A percentile compares a stretch with the other conserved stretches of the same genome.
Evolutionary conservation across 2,329 filamentous ascomycete genomes (phyloP).

Genomic region (Aspergillus piperis): DNA sequence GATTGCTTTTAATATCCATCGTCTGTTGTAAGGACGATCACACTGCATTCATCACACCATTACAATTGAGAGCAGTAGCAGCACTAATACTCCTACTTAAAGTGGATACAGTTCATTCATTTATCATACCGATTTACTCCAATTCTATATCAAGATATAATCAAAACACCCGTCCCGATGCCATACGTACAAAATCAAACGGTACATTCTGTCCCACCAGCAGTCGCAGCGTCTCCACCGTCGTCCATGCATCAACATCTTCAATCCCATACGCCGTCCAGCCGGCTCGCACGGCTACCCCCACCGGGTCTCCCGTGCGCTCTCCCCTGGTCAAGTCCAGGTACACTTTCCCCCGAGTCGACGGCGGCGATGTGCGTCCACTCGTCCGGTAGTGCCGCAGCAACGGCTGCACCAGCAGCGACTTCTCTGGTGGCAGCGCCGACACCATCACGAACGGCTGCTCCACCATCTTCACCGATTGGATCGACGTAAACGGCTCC

Average conservation of each 20-base stretch:
- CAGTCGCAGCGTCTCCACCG: conserved; percentile 75
- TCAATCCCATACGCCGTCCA: conserved; percentile 78
- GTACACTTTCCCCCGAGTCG: conserved; percentile 66
- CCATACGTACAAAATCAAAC: conserved; percentile 81
- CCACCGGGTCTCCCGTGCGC: conserved; percentile 67
- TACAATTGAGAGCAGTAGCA: too few relatives aligned
- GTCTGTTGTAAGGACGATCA: too few relatives aligned
- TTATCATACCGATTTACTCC: too few relatives aligned
- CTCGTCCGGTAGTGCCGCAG: conserved; percentile 67
- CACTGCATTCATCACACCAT: too few relatives aligned
- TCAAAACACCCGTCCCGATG: conserved; percentile 57
- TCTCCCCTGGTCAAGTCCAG: conserved; percentile 72
- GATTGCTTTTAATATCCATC: too few relatives aligned
- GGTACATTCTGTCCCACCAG: conserved; percentile 84
- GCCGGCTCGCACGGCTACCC: conserved; percentile 70
- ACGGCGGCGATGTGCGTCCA: conserved; percentile 38
- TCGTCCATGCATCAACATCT: conserved; percentile 81
- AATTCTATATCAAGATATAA: conserved; percentile 22
- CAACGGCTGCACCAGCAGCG: conserved; percentile 73
- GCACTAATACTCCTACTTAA: too few relatives aligned
- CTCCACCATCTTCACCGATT: conserved; percentile 77
- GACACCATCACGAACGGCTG: conserved; percentile 81
- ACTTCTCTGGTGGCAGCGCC: conserved; percentile 75
- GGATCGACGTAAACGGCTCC: conserved; percentile 66
- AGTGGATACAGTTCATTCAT: not conserved